Base-by-base conservation (phyloP, 2,329 filamentous ascomycete genomes). In the Zymoseptoria passerinii region DNA sequence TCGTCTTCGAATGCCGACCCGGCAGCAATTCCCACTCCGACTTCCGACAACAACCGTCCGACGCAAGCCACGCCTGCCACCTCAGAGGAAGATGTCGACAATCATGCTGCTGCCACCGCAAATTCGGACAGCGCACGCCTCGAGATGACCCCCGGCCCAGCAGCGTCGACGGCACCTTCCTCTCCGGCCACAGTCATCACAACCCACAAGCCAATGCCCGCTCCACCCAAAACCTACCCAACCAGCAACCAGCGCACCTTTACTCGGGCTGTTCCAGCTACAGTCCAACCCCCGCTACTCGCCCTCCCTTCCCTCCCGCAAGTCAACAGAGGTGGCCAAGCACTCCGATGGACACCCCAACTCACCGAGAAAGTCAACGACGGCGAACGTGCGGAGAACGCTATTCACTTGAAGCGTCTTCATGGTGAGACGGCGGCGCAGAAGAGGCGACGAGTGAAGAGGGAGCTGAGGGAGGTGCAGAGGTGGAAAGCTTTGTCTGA, bases 321-420 rank as follows among this genome's bases (percentile, higher is more conserved):
- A 28, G 57, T 40, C 27, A 57, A 62, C 48, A 56, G 56, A 19
- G 57, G 55, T n/a, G 60, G 60, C 20, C 40, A 59, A 16, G 40
- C n/a, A 2, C 28, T 62, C 28, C 58, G 56, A 18, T 62, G 55
- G 60, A 44, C 35, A 44, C 35, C 35, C n/a, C 35, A 44, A 44
- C 35, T 44, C 10, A 16, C 49, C n/a, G 23, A 50, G 49, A 27
- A 50, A 18, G 10, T 50, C 19, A 16, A 27, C 8, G 49, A 50
- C 19, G 19, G 19, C n/a, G 49, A 50, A 18, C 19, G 49, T 6
- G 49, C 49, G 19, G 49, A 50, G 18, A 10, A 18, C 23, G 49
- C 49, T 5, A 50, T 50, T 50, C 8, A 20, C 19, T 16, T 20
- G 49, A 50, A 50, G 18, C 49, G 49, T 20, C 19, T 50, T 7